Evolutionary conservation across 768 basidiomycete species (phyloP), one percentile per base, ranked within the genome.

Genomic region (Leccinellum albellum): DNA sequence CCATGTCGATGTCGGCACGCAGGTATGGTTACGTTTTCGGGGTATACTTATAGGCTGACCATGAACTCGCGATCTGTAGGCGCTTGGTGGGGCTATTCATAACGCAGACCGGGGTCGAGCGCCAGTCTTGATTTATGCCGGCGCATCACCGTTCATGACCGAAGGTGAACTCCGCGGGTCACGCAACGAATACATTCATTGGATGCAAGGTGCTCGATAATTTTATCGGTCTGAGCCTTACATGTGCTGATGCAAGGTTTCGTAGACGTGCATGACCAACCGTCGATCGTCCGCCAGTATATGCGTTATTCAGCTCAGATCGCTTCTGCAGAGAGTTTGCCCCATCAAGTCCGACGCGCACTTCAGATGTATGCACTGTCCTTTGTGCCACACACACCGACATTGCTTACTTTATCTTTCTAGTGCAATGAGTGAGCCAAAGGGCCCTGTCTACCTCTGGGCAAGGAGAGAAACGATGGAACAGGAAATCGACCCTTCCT

Each of bases 401-500:
- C 5, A 17, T 28, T 23, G 37, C 44, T 60, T 10, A 59, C 54
- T 15, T 57, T 52, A 42, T 46, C 29, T 9, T 31, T 21, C 12
- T 45, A 88, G 86, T 60, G 86, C 88, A 5, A 81, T 71, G n/a
- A 87, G 85, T 52, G 80, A 83, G 28, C 88, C 88, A 0, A 84
- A 81, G 65, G 87, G 88, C 0, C 88, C 88, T 0, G 86, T 87
- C 1, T 89, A 90, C 66, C 74, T 88, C 8, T 89, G 86, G 84
- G 86, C 80, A 13, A 77, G 85, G 15, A 78, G 88, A n/a, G 88
- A 89, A 64, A 77, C 79, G 1, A 83, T 84, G 76, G 87, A 89
- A 62, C 79, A 87, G 66, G 82, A 86, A 64, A 68, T 88, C 1
- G 75, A 81, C 21, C 58, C 72, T 4, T 59, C 69, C 5, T 55